Conservation (phyloP, 805 yeast genomes). For the Debaryomyces maramus region DNA sequence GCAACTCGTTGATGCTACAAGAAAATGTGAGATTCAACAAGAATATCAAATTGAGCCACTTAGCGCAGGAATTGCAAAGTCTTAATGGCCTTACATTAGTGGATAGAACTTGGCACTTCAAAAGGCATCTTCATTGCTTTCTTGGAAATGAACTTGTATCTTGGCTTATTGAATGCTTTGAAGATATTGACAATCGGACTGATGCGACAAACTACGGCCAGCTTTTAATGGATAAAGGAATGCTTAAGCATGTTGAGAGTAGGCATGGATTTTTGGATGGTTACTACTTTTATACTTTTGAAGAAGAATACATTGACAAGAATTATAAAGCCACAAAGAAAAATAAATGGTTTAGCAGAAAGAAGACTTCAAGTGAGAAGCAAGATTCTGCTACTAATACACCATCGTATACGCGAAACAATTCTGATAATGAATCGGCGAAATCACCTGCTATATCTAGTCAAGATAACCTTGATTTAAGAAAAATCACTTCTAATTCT, state of each 20-base stretch:
- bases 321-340: slow-evolving; percentile 21
- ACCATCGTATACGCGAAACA: slow-evolving; percentile 18
- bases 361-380: slow-evolving; percentile 16
- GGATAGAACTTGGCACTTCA: slow-evolving; percentile 91
- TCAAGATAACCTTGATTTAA: slow-evolving; percentile 19
- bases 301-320: slow-evolving; percentile 50
- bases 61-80: slow-evolving; percentile 69
- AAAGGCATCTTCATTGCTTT: slow-evolving; percentile 72
- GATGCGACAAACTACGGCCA: slow-evolving; percentile 85
- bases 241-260: slow-evolving; percentile 79
- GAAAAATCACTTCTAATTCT: slow-evolving; percentile 18
- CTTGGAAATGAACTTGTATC: slow-evolving; percentile 82
- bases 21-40: slow-evolving; percentile 45
- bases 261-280: slow-evolving; percentile 90
- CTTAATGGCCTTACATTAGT: slow-evolving; percentile 57
- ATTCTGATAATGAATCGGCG: slow-evolving; percentile 29
- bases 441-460: slow-evolving; percentile 24
- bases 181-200: slow-evolving; percentile 77
- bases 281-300: slow-evolving; percentile 80
- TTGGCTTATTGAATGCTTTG: slow-evolving; percentile 79
- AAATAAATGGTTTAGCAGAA: slow-evolving; percentile 34
- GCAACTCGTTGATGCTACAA: slow-evolving; percentile 28
- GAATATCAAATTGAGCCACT: slow-evolving; percentile 47
- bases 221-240: slow-evolving; percentile 63
- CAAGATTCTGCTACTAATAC: slow-evolving; percentile 6